These are phyloP conservation scores for Sphagnum magellanicum DNA, from an alignment of 228 moss, liverwort and hornwort species.

Conservation along the genomic window DNA sequence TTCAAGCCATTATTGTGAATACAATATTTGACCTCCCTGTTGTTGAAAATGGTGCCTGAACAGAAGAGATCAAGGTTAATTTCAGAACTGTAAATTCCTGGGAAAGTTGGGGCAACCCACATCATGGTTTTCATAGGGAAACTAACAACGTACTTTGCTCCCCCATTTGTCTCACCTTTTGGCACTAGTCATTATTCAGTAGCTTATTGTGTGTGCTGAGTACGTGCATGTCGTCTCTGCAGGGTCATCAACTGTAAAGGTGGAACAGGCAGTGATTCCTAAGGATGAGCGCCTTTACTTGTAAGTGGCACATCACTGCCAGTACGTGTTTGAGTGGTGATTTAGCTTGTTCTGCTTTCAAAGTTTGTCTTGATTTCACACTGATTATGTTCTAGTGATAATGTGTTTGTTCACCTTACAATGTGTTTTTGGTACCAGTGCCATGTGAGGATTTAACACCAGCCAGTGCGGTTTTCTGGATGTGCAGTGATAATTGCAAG, in stretches of 20 bases:
- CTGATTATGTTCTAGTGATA: background rate
- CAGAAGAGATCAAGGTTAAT: too few relatives aligned
- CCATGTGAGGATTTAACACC: background rate
- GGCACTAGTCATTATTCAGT: background rate
- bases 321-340: background rate
- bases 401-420: background rate
- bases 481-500: constrained; percentile 77
- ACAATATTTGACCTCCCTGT: too few relatives aligned
- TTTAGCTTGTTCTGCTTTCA: background rate
- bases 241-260: constrained; percentile 45
- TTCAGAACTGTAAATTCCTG: too few relatives aligned
- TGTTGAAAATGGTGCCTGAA: too few relatives aligned
- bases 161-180: background rate
- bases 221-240: constrained; percentile 4
- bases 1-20: too few relatives aligned
- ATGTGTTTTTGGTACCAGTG: background rate
- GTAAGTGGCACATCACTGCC: constrained; percentile 19
- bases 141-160: constrained; percentile 31
- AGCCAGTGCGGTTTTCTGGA: constrained; percentile 1
- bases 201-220: background rate
- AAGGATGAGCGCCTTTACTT: constrained; percentile 80
- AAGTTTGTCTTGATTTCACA: background rate
- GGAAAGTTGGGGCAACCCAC: too few relatives aligned
- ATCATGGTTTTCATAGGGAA: too few relatives aligned
- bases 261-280: constrained; percentile 33